Evolutionary conservation across 140 eudicot species (phyloP).

Genomic region (Ambrosia hybrid): DNA sequence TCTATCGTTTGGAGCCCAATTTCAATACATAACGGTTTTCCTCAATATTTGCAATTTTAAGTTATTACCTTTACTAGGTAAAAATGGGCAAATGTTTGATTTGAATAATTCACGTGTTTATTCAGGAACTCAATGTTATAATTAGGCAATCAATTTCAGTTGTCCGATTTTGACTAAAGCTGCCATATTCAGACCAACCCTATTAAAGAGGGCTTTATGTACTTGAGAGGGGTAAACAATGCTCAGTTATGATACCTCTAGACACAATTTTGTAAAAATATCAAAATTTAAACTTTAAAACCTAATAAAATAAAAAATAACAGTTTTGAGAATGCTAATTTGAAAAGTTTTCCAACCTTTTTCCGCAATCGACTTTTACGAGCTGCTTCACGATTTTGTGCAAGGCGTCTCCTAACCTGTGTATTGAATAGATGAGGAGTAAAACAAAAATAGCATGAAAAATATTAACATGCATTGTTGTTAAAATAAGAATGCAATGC

Average conservation of each 20-base stretch:
- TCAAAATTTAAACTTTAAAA: too few species aligned
- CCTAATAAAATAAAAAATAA: not conserved
- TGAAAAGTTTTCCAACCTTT: slow-evolving; percentile 50
- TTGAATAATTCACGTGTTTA: too few species aligned
- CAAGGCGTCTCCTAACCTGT: slow-evolving; percentile 85
- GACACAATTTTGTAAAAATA: slow-evolving; percentile 9
- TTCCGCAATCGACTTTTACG: slow-evolving; percentile 94
- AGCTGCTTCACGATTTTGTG: slow-evolving; percentile 99
- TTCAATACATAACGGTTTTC: too few species aligned
- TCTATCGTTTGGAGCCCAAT: too few species aligned
- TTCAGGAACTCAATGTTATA: too few species aligned
- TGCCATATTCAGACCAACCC: too few species aligned
- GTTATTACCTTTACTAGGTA: not conserved
- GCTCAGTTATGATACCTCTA: not conserved
- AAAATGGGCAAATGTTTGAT: not conserved
- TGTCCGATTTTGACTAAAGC: too few species aligned
- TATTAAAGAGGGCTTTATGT: too few species aligned
- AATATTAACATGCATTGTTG: slow-evolving; percentile 1
- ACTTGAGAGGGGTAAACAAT: too few species aligned
- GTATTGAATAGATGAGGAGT: not conserved
- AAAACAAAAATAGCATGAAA: not conserved
- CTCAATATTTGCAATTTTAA: too few species aligned
- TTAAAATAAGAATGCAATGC: not conserved
- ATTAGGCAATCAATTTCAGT: too few species aligned
- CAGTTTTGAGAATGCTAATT: not conserved